These are phyloP conservation scores for Metschnikowia corniflorae DNA, from an alignment of 805 yeast species.

Conservation along the genomic window DNA sequence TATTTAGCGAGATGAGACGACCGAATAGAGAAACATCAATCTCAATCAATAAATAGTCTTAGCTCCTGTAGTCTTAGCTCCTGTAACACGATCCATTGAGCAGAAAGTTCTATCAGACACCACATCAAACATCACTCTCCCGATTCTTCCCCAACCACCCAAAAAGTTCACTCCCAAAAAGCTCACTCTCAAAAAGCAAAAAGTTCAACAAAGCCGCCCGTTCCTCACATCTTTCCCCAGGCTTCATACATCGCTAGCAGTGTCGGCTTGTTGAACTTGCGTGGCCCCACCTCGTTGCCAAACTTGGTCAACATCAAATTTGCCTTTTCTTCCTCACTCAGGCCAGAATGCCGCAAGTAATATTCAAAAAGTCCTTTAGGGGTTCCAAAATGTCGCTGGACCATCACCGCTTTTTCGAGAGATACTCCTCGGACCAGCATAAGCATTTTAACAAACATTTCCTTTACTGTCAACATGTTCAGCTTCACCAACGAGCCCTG, in stretches of 20 bases:
- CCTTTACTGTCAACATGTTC: conserved; percentile 66
- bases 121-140: too few species aligned
- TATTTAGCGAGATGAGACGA: too few species aligned
- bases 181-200: too few species aligned
- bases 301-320: conserved; percentile 29
- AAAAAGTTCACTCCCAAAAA: too few species aligned
- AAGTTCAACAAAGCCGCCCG: neutral
- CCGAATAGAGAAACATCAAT: too few species aligned
- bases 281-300: conserved; percentile 45
- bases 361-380: conserved; percentile 57
- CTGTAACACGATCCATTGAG: too few species aligned
- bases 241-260: conserved; percentile 51
- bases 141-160: too few species aligned
- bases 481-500: conserved; percentile 69
- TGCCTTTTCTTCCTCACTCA: conserved; percentile 24
- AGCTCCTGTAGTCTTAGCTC: too few species aligned
- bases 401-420: conserved; percentile 75
- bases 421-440: conserved; percentile 80
- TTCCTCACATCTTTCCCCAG: conserved; percentile 63
- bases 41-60: too few species aligned
- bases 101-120: too few species aligned
- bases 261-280: conserved; percentile 48
- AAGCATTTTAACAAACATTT: conserved; percentile 69
- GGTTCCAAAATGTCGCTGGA: conserved; percentile 70
- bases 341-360: conserved; percentile 29